Evolutionary conservation across 305 asterid species (phyloP), one percentile per base, ranked within the genome.

Genomic region (Salvia sclarea): DNA sequence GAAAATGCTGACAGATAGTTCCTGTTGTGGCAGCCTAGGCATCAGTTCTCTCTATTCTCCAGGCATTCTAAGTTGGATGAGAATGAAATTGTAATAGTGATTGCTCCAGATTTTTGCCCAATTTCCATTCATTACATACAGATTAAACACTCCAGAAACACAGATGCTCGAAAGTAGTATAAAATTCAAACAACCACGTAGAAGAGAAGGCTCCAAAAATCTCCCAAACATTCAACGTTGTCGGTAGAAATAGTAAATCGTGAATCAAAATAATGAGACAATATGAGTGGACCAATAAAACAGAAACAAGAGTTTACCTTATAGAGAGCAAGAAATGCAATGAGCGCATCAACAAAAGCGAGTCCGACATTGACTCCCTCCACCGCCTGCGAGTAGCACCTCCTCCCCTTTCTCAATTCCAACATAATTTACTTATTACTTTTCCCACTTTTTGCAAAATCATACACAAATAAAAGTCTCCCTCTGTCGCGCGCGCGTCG

Each of bases 311-410:
- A 70, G 22, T 37, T n/a, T 47, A 84, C 98, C 95, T 87, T 89
- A 76, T 77, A 79, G 54, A 91, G 80, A 74, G 98, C 86, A 49
- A 91, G 60, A 69, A 82, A 50, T 30, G 95, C 89, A 84, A 91
- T 86, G 31, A 89, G 38, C 13, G 87, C 90, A 81, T 87, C 90
- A 75, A 84, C 83, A 74, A 22, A 82, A 77, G 91, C 95, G 61
- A 91, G 82, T 17, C 77, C 90, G 48, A 80, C 80, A 79, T 82
- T 77, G 76, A 85, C 96, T 65, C 85, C 96, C 72, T 72, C 85
- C 78, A 87, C 81, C 54, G 83, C 74, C 80, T 83, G 71, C 9
- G 96, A 82, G 73, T 83, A 84, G 88, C 96, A 86, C 70, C 79
- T 70, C 81, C 85, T 69, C 77, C 85, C 80, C 13, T 66, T 88